Base-by-base conservation (phyloP, 805 yeast species). In the Saccharomycopsis fodiens region DNA sequence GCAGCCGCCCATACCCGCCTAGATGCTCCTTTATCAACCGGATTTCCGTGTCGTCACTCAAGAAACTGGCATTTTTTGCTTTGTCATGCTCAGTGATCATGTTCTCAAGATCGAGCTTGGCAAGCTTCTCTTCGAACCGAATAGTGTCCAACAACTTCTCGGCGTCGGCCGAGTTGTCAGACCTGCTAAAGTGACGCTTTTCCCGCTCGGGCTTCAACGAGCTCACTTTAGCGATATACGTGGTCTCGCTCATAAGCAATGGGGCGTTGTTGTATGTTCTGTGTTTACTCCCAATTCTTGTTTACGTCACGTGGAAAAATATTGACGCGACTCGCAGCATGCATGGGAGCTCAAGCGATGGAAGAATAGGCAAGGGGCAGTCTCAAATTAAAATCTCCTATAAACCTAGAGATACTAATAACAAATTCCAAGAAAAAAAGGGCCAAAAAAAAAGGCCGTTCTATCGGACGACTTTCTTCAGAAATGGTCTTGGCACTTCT, bases 1-100 rank as follows among this genome's bases (percentile, higher is more conserved):
- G 17, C 10, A 16, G 16, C 13, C 13, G 36, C 7, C 7, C 13
- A 7, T 25, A 20, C 5, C 19, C 16, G 16, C 30, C 19, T n/a
- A 45, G 40, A 29, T 45, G 48, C 19, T 41, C 32, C 23, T 46
- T 46, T 19, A 46, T 15, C 2, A 42, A 15, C 20, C 27, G 23
- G 13, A 46, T 39, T 35, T 46, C 49, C 10, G 50, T 46, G 30
- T 25, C 50, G 16, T 42, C 47, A 27, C 39, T 37, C 8, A 37
- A 4, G 25, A 37, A 36, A 17, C 43, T 37, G 6, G 31, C 42
- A 31, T 35, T 19, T 21, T 46, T 46, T 16, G 36, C 31, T 10
- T 42, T 22, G 16, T 46, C 42, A 23, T 46, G 37, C 12, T 46
- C 36, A 21, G 20, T n/a, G 16, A 46, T 41, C 25, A 46, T 20